These are phyloP conservation scores for Exserohilum rostratum DNA, from an alignment of 2,329 filamentous ascomycete species.

Conservation along the genomic window DNA sequence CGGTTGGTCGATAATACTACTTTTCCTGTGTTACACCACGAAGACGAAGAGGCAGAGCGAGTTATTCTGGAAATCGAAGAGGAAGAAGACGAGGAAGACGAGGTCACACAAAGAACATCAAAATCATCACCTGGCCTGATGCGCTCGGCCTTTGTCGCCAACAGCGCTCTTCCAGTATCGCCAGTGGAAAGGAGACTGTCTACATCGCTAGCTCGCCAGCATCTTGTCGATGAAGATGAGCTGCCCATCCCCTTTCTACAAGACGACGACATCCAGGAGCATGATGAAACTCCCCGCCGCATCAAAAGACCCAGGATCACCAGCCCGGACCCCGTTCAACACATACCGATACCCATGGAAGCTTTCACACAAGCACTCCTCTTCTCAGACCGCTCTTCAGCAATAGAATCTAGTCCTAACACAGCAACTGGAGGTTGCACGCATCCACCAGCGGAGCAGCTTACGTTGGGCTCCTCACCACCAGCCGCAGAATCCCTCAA, in stretches of 20 bases:
- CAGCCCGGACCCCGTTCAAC: not conserved
- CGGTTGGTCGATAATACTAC: constrained; percentile 3
- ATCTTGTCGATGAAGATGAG: constrained; percentile 8
- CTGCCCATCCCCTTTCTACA: not conserved
- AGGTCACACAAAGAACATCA: not conserved
- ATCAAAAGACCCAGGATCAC: constrained; percentile 8
- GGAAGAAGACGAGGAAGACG: constrained; percentile 12
- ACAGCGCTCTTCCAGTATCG: constrained; percentile 38
- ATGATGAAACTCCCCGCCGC: not conserved
- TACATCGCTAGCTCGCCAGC: constrained; percentile 1
- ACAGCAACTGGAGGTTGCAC: not conserved
- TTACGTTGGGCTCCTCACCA: not conserved
- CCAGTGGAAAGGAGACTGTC: constrained; percentile 15
- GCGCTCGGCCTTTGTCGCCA: constrained; percentile 40
- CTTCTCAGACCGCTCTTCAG: constrained; percentile 2
- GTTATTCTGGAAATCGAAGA: constrained; percentile 20
- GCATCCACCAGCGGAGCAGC: not conserved
- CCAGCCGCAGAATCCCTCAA: not conserved
- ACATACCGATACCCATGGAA: not conserved
- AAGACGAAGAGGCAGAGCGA: constrained; percentile 4
- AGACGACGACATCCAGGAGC: not conserved
- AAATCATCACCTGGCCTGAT: constrained; percentile 29
- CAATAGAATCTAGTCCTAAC: constrained; percentile 1
- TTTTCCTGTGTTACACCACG: constrained; percentile 17
- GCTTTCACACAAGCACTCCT: not conserved